phyloP scores from a whole-genome alignment of 176 grass and related monocot genomes.

The Raddia guianensis region DNA sequence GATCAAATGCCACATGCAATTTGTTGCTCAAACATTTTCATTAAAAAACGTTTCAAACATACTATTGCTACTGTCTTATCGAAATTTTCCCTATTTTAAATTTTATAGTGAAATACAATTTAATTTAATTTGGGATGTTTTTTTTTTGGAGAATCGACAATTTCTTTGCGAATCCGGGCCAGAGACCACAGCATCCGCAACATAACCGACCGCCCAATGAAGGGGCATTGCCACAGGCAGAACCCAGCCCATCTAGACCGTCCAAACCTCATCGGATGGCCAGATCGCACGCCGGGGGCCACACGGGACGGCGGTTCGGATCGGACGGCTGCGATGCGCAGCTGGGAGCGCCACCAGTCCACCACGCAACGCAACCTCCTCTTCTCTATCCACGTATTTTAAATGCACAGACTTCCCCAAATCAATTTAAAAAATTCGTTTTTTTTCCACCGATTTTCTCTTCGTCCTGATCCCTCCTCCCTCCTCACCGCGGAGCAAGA shows the following conservation, averaged over 20 bases:
- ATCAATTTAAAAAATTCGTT: slow-evolving; percentile 10
- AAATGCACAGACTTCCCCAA: neutral
- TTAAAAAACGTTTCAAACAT: no score
- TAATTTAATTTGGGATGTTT: no score
- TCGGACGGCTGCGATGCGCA: slow-evolving; percentile 35
- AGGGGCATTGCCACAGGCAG: neutral
- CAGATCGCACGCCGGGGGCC: neutral
- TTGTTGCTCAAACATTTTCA: no score
- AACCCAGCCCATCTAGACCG: neutral
- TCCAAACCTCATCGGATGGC: neutral
- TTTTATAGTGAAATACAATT: no score
- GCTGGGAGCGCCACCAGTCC: neutral
- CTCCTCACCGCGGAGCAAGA: neutral
- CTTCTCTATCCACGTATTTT: neutral
- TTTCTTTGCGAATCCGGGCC: no score
- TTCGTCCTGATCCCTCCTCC: slow-evolving; percentile 39
- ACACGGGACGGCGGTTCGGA: slow-evolving; percentile 7
- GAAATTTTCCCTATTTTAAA: no score
- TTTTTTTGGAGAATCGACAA: no score
- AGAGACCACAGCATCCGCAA: neutral
- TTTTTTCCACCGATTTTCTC: slow-evolving; percentile 13
- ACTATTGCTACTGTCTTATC: no score
- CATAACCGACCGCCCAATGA: slow-evolving; percentile 33
- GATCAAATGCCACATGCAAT: no score
- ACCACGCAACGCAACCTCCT: slow-evolving; percentile 7